A percentile compares a stretch with the other conserved stretches of the same genome.
phyloP scores from a whole-genome alignment of 2,329 filamentous ascomycete species.

The Microdochium bolleyi region DNA sequence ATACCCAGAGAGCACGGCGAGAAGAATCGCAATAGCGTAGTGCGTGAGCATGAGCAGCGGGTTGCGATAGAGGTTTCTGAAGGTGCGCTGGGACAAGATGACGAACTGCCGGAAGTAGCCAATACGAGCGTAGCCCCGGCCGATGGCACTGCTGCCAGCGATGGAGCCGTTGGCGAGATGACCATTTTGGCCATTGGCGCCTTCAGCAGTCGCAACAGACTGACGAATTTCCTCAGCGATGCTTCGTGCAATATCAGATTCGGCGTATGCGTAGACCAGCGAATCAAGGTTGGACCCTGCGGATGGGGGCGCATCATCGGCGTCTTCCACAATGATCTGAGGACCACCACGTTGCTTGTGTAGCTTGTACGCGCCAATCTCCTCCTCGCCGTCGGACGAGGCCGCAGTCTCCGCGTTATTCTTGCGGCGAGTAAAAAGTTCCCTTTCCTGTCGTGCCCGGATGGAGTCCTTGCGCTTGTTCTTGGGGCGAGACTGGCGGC shows the following conservation, averaged over 20 bases:
- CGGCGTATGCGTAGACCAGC: slow-evolving; percentile 66
- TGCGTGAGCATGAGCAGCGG: slow-evolving; percentile 98
- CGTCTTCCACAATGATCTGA: slow-evolving; percentile 60
- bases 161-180: slow-evolving; percentile 37
- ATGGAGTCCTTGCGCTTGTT: slow-evolving; percentile 72
- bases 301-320: slow-evolving; percentile 51
- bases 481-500: slow-evolving; percentile 45
- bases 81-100: slow-evolving; percentile 85
- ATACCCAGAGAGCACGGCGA: slow-evolving; percentile 90
- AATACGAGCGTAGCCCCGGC: slow-evolving; percentile 76
- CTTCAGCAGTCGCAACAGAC: slow-evolving; percentile 55
- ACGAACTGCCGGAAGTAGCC: slow-evolving; percentile 75
- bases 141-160: slow-evolving; percentile 48
- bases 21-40: slow-evolving; percentile 91
- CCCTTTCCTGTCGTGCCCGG: slow-evolving; percentile 76
- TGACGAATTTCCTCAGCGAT: slow-evolving; percentile 73
- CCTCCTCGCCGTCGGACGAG: slow-evolving; percentile 48
- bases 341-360: slow-evolving; percentile 41
- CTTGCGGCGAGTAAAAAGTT: slow-evolving; percentile 81
- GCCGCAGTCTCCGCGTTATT: slow-evolving; percentile 55
- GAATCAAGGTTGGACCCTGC: slow-evolving; percentile 75
- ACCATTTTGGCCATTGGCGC: slow-evolving; percentile 59
- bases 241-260: slow-evolving; percentile 67
- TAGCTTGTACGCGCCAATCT: slow-evolving; percentile 42
- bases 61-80: slow-evolving; percentile 96